A percentile compares a stretch with the other conserved stretches of the same genome.
Conservation (phyloP, 345 rosid species). For the Theobroma cacao region DNA sequence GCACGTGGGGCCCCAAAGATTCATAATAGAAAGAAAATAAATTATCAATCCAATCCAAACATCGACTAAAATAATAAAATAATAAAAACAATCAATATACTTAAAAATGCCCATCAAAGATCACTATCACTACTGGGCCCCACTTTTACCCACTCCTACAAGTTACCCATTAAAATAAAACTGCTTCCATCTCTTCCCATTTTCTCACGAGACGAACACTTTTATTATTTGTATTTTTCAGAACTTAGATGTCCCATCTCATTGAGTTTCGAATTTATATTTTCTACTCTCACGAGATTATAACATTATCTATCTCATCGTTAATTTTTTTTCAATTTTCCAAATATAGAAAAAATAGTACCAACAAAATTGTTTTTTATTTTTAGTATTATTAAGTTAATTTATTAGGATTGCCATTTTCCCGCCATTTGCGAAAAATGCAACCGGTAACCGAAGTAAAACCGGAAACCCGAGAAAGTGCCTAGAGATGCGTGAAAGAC, state of each 20-base stretch:
- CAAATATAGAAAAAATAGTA: neutral
- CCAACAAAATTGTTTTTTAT: neutral
- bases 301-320: neutral
- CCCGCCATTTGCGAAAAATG: neutral
- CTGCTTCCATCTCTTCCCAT: neutral
- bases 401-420: neutral
- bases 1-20: constrained; percentile 3
- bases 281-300: constrained; percentile 8
- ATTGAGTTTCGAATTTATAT: too few species aligned
- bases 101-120: neutral
- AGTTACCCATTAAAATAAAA: neutral
- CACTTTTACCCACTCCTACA: constrained; percentile 8
- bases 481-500: constrained; percentile 17
- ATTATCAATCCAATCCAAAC: neutral
- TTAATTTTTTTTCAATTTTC: neutral
- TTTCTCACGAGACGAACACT: neutral
- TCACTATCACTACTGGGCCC: neutral
- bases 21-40: too few species aligned
- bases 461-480: neutral
- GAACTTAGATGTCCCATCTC: too few species aligned
- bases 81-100: neutral
- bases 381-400: neutral
- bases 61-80: neutral
- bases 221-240: neutral
- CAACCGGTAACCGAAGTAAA: constrained; percentile 23